Conservation (phyloP, 495 filamentous ascomycete species). For the Penicillium lividum region DNA sequence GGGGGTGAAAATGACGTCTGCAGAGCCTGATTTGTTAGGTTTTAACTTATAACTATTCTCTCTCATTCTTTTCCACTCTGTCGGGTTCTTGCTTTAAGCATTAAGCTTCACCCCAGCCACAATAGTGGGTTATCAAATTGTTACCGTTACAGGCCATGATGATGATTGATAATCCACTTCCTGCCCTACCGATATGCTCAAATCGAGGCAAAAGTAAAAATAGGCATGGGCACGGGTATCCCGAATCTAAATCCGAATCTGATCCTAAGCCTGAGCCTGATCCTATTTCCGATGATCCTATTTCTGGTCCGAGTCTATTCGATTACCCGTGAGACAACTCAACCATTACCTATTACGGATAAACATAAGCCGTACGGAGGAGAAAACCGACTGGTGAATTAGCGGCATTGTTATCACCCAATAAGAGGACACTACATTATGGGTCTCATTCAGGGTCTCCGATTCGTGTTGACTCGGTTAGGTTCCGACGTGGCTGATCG, state of each 20-base stretch:
- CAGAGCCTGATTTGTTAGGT: neutral
- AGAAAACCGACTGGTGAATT: neutral
- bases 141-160: conserved; percentile 16
- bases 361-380: neutral
- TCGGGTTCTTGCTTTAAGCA: neutral
- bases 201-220: neutral
- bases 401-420: neutral
- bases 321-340: conserved; percentile 1
- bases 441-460: conserved; percentile 18
- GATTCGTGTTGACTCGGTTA: conserved; percentile 24
- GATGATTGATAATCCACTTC: conserved; percentile 2
- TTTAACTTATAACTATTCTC: neutral
- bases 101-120: neutral
- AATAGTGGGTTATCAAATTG: neutral
- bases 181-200: conserved; percentile 2
- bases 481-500: conserved; percentile 15
- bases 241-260: too few relatives aligned
- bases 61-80: neutral
- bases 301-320: too few relatives aligned
- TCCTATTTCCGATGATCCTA: too few relatives aligned
- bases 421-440: conserved; percentile 8
- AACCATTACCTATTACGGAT: neutral
- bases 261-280: too few relatives aligned
- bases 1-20: neutral
- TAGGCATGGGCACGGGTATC: neutral